Evolutionary conservation across 441 rosid species (phyloP), one percentile per base, ranked within the genome.

Genomic region (Flueggea neowawraea): DNA sequence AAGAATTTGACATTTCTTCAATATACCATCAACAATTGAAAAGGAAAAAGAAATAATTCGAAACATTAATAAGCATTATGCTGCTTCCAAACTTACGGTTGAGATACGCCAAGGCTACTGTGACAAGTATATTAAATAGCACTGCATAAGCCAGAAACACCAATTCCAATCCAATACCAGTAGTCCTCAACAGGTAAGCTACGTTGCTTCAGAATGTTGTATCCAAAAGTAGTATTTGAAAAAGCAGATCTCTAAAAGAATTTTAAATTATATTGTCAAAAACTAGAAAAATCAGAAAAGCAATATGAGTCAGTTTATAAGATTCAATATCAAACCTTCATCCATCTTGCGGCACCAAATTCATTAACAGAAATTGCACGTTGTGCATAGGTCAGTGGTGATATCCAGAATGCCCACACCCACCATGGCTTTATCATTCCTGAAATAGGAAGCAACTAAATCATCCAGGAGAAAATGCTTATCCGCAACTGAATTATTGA

Each of bases 101-200:
- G 39, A 89, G 87, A 76, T 74, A 85, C 58, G 96, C 74, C 74
- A 95, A 73, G 60, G 97, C 96, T 61, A 76, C 6, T 4, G 95
- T 89, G 68, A 89, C 88, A 15, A 86, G 14, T 69, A 62, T 67
- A 75, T 91, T 91, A 89, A 95, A 91, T 64, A 91, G 48, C 39
- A 85, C 0, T 14, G 87, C 71, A 70, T 89, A 95, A 59, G 63
- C 76, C 65, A 87, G 55, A 67, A 39, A 73, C 91, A 43, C 74
- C 96, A 51, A 89, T 67, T 51, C 96, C 95, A 64, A 89, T 63
- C 99, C 97, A 95, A 72, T 91, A 95, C 99, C 97, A 91, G 55
- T 75, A 33, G 68, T 75, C 82, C 10, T 15, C 55, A 54, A 56
- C 16, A 2, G 96, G 90, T 59, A 95, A 79, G 69, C 78, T 67